These are phyloP conservation scores for Senna siamea DNA, from an alignment of 306 rosid species.

Conservation along the genomic window DNA sequence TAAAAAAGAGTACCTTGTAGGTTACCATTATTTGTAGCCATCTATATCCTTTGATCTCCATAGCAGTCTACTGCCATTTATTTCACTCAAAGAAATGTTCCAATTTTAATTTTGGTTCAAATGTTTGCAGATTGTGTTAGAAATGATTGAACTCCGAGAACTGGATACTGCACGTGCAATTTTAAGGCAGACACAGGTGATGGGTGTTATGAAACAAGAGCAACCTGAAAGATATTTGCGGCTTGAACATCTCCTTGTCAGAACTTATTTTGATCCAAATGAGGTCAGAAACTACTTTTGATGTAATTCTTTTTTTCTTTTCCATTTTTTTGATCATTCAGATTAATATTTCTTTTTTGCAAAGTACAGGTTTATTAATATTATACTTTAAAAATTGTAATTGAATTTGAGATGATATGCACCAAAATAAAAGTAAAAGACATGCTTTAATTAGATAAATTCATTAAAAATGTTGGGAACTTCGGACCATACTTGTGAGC, in stretches of 20 bases:
- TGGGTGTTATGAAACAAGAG: constrained; percentile 99
- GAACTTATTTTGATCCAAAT: constrained; percentile 96
- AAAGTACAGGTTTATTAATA: no score
- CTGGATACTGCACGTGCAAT: constrained; percentile 97
- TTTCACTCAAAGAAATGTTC: constrained; percentile 15
- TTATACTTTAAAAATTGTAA: background rate
- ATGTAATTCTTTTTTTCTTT: constrained; percentile 16
- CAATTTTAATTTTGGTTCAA: constrained; percentile 21
- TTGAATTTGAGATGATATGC: background rate
- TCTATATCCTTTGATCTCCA: no score
- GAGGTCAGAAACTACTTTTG: constrained; percentile 59
- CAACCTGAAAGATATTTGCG: constrained; percentile 99
- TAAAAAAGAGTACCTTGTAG: no score
- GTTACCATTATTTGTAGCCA: no score
- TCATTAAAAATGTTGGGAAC: background rate
- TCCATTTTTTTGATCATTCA: background rate
- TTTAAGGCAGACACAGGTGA: constrained; percentile 93
- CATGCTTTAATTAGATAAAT: background rate
- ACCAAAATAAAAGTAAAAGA: background rate
- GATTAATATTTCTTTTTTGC: background rate
- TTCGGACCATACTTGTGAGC: background rate
- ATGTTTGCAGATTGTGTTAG: constrained; percentile 83
- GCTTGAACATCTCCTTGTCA: constrained; percentile 93
- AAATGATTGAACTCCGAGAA: constrained; percentile 99
- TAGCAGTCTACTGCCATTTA: constrained; percentile 7